phyloP scores from a whole-genome alignment of 1,139 yeast species.

The Scheffersomyces quercinus region DNA sequence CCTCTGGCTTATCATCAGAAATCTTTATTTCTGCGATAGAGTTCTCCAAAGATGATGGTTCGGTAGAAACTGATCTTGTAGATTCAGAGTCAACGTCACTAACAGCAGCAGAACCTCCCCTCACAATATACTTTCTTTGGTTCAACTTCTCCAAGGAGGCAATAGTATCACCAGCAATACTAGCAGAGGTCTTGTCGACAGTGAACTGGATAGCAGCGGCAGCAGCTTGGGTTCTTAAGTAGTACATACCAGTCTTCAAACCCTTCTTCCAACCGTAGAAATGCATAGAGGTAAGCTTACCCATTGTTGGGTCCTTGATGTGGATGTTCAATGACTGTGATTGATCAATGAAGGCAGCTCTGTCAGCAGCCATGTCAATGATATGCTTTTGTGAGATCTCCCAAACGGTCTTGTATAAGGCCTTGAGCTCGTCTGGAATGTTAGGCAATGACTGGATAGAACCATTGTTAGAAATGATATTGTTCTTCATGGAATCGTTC shows the following conservation, averaged over 20 bases:
- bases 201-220: slow-evolving; percentile 64
- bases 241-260: slow-evolving; percentile 64
- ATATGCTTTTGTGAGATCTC: slow-evolving; percentile 57
- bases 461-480: slow-evolving; percentile 53
- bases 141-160: slow-evolving; percentile 58
- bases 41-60: slow-evolving; percentile 50
- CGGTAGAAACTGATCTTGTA: slow-evolving; percentile 40
- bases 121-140: slow-evolving; percentile 52
- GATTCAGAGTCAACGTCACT: slow-evolving; percentile 34
- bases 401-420: slow-evolving; percentile 60
- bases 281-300: slow-evolving; percentile 60
- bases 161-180: slow-evolving; percentile 17
- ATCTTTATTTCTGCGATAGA: slow-evolving; percentile 48
- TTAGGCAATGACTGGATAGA: slow-evolving; percentile 53
- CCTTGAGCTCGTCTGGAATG: slow-evolving; percentile 53
- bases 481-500: slow-evolving; percentile 54
- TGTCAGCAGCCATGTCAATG: slow-evolving; percentile 62
- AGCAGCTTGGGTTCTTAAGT: slow-evolving; percentile 63
- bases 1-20: slow-evolving; percentile 15
- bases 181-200: slow-evolving; percentile 43
- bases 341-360: slow-evolving; percentile 61
- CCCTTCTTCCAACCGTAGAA: slow-evolving; percentile 67
- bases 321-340: slow-evolving; percentile 62
- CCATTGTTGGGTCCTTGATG: slow-evolving; percentile 56
- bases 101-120: slow-evolving; percentile 23